Evolutionary conservation across 179 eudicot genomes (phyloP), one percentile per base, ranked within the genome.

Genomic region (Carnegiea gigantea): DNA sequence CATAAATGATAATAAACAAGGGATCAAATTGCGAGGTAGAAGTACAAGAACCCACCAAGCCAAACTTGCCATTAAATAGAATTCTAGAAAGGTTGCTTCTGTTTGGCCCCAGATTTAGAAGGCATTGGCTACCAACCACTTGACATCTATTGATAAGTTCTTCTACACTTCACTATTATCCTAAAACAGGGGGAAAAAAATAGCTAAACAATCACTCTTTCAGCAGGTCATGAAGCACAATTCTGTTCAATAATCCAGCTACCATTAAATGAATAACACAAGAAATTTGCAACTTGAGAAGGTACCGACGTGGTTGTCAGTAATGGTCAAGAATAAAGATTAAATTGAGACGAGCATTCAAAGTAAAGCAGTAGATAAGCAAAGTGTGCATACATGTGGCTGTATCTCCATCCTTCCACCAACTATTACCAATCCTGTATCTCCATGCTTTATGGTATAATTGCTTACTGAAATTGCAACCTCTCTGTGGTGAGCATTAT

Each of bases 321-420:
- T 65, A 64, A 75, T 33, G n/a, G 6, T 5, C 70, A 81, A 67
- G 9, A 46, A 79, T 59, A 73, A 24, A 68, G 54, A 33, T 18
- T 67, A 38, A 49, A 68, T 30, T 21, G 26, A 76, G 48, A 76
- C 10, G 17, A 60, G 60, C 12, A 65, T n/a, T 15, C 2, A 36
- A 18, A 49, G 70, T 9, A 33, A 77, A 78, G 38, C 49, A 80
- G 51, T 12, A 70, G 51, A 68, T 79, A 60, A 83, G 54, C 38
- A 57, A 51, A 80, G 60, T 38, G 80, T 40, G 80, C 98, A 65
- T 91, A 95, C 99, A 89, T 97, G 95, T 24, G 98, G 95, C 83
- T 95, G 98, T 88, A 92, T 86, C 85, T 97, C 99, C 98, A 97
- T 93, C 86, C 99, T 91, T 68, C 99, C 99, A 76, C 98, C 98